Evolutionary conservation across 2,329 filamentous ascomycete genomes (phyloP), one percentile per base, ranked within the genome.

Genomic region (Orbilia brochopaga): DNA sequence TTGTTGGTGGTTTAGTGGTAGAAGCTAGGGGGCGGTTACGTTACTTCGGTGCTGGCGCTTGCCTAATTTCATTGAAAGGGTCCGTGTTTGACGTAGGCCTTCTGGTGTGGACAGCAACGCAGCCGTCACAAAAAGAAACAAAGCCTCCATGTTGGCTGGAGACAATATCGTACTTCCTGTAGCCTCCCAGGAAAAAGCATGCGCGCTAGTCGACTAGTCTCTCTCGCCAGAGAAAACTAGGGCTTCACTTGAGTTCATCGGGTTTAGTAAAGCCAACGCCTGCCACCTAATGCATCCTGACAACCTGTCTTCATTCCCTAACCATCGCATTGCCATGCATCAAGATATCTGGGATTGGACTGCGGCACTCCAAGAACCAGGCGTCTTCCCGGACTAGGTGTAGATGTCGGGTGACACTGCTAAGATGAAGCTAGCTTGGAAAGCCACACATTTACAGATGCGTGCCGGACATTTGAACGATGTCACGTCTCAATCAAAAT

Each of bases 61-160:
- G 27, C 27, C 23, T 24, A 37, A 40, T 30, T 37, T 52, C 54
- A 46, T 40, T 37, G 58, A 58, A 65, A 65, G 50, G 57, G 53
- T 48, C 44, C 40, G 30, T 37, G 44, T 53, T 24, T 30, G 50
- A 51, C 32, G 27, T 30, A 30, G 32, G 55, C 35, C 27, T 40
- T 52, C n/a, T 19, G 23, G 37, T 44, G 24, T 17, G 44, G 37
- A 52, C 32, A 42, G 13, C 61, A 57, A 65, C 52, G 44, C 54
- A 58, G 44, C 10, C 50, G 17, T 46, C 13, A 35, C 10, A 17
- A 35, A 21, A 37, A 8, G 27, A 32, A 32, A 32, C 27, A 58
- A 69, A 69, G 10, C 48, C 58, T 69, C 65, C 65, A 62, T 69
- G 57, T 69, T 69, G 65, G 65, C 27, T 8, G 27, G 27, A 32